Conservation (phyloP, 768 basidiomycete species). For the Solioccasus polychromus region DNA sequence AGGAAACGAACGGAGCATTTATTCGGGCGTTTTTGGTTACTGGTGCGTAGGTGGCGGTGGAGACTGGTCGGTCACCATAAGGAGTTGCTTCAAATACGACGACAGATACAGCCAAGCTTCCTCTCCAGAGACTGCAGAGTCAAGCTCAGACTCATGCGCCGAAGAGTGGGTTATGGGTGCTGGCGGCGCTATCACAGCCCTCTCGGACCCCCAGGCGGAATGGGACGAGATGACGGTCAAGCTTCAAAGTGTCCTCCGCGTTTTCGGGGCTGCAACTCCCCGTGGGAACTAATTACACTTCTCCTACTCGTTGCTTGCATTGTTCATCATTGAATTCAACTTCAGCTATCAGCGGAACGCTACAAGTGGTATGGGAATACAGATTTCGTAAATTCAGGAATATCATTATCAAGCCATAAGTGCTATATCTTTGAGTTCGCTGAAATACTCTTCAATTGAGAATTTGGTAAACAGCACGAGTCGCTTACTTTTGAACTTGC, state of each 20-base stretch:
- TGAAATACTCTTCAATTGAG: slow-evolving; percentile 28
- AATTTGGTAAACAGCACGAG: not conserved
- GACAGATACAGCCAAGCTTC: slow-evolving; percentile 24
- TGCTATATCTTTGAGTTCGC: slow-evolving; percentile 79
- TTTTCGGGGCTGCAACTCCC: slow-evolving; percentile 46
- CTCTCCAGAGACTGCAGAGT: slow-evolving; percentile 5
- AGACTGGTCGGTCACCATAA: slow-evolving; percentile 93
- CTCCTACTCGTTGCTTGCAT: not conserved
- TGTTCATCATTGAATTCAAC: slow-evolving; percentile 34
- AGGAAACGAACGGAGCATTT: slow-evolving; percentile 66
- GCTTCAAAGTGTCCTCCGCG: slow-evolving; percentile 69
- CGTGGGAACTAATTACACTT: slow-evolving; percentile 14
- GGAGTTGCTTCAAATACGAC: slow-evolving; percentile 82
- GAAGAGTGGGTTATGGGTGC: slow-evolving; percentile 83
- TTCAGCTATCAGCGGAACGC: slow-evolving; percentile 21
- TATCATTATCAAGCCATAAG: slow-evolving; percentile 59
- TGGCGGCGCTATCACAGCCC: slow-evolving; percentile 94
- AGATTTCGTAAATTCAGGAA: not conserved
- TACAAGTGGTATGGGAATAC: not conserved
- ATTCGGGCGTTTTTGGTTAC: slow-evolving; percentile 93
- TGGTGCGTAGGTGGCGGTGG: slow-evolving; percentile 85
- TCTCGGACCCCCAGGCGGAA: slow-evolving; percentile 80
- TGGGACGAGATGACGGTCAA: slow-evolving; percentile 97
- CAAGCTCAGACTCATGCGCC: slow-evolving; percentile 8
- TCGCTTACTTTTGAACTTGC: slow-evolving; percentile 75